phyloP scores from a whole-genome alignment of 805 yeast species.

The Starmerella sirachaensis region DNA sequence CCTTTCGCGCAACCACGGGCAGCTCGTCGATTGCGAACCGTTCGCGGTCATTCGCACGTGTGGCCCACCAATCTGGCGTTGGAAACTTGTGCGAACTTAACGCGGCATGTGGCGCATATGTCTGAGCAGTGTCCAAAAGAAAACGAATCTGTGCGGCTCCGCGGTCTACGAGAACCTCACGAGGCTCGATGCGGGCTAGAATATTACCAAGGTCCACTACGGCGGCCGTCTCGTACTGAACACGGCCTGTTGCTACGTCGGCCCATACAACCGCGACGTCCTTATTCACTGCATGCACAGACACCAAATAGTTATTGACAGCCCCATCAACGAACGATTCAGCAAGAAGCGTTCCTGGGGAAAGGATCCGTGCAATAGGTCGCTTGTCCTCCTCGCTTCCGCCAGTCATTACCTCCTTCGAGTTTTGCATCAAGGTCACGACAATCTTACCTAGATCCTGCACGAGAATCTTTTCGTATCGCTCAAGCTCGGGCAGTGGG shows the following conservation, averaged over 20 bases:
- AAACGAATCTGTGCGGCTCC: conserved; percentile 46
- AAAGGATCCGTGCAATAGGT: conserved; percentile 64
- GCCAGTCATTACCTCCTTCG: conserved; percentile 23
- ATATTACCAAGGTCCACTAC: conserved; percentile 54
- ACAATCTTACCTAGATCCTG: conserved; percentile 59
- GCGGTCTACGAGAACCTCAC: conserved; percentile 54
- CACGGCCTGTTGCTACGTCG: conserved; percentile 74
- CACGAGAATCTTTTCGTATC: conserved; percentile 64
- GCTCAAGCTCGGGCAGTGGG: conserved; percentile 57
- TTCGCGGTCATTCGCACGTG: not conserved
- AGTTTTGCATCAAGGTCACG: conserved; percentile 54
- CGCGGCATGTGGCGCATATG: conserved; percentile 22
- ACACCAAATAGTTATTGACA: conserved; percentile 56
- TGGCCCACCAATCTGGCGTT: conserved; percentile 20
- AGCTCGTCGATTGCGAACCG: conserved; percentile 15
- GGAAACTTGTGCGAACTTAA: conserved; percentile 42
- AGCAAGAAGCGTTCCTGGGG: conserved; percentile 88
- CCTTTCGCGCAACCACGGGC: conserved; percentile 36
- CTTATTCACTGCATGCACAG: conserved; percentile 31
- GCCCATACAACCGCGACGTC: conserved; percentile 61
- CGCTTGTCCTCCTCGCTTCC: conserved; percentile 35
- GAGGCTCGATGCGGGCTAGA: conserved; percentile 65
- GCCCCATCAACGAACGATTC: conserved; percentile 69
- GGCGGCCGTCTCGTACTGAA: conserved; percentile 50
- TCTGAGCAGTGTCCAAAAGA: conserved; percentile 41